Evolutionary conservation across 1,139 yeast species (phyloP).

Genomic region (Candida smagusa): DNA sequence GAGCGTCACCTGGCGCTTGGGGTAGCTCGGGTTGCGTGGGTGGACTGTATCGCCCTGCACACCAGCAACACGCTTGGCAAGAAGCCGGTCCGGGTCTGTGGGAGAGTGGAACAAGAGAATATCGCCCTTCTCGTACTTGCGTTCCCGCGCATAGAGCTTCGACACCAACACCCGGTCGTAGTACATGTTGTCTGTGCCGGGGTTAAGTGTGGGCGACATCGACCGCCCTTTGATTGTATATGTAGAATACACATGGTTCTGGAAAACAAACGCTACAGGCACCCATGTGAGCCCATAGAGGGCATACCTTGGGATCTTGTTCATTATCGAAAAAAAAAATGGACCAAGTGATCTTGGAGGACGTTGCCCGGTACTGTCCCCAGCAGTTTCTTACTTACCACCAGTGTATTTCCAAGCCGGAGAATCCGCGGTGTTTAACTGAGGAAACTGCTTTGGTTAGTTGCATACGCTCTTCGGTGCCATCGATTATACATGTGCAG

Average conservation of each 20-base stretch:
- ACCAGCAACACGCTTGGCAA: slow-evolving; percentile 77
- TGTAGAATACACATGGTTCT: slow-evolving; percentile 70
- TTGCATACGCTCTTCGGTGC: slow-evolving; percentile 59
- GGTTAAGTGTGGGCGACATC: slow-evolving; percentile 89
- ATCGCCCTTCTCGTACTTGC: slow-evolving; percentile 58
- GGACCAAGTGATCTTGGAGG: slow-evolving; percentile 55
- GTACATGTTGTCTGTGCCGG: slow-evolving; percentile 46
- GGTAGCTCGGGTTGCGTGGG: slow-evolving; percentile 56
- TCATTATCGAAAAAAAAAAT: slow-evolving; percentile 11
- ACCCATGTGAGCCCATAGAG: slow-evolving; percentile 55
- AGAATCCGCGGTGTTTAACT: slow-evolving; percentile 46
- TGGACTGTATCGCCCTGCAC: slow-evolving; percentile 64
- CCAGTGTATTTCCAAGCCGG: slow-evolving; percentile 53
- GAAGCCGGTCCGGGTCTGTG: slow-evolving; percentile 63
- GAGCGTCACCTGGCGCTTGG: slow-evolving; percentile 54
- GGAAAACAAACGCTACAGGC: slow-evolving; percentile 70
- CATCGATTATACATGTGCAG: slow-evolving; percentile 63
- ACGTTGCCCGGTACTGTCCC: slow-evolving; percentile 66
- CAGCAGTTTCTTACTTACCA: slow-evolving; percentile 62
- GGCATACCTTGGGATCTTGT: not conserved
- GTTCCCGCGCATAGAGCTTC: slow-evolving; percentile 55
- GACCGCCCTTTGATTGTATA: slow-evolving; percentile 80
- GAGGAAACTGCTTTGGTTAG: slow-evolving; percentile 51
- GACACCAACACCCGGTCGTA: slow-evolving; percentile 71
- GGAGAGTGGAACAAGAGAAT: slow-evolving; percentile 80